These are phyloP conservation scores for Phytophthora pisi DNA, from an alignment of 352 stramenopile species.

Conservation along the genomic window DNA sequence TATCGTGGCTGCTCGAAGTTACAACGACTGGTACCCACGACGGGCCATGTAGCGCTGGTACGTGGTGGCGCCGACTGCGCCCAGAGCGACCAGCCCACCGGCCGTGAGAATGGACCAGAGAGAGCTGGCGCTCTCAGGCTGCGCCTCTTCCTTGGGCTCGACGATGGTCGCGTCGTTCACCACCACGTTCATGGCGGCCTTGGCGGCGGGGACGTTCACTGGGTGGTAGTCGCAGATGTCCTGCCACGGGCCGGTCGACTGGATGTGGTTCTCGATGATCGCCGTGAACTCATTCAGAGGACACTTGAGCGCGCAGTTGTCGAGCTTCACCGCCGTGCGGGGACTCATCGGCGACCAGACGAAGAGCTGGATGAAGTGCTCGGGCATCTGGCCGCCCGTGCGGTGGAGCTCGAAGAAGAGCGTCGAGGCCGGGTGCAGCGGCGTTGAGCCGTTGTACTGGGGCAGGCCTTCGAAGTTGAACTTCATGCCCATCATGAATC, in stretches of 20 bases:
- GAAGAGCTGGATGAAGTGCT: conserved; percentile 69
- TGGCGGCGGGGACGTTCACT: conserved; percentile 36
- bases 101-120: conserved; percentile 49
- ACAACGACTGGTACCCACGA: conserved; percentile 51
- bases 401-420: conserved; percentile 80
- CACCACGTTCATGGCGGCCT: conserved; percentile 30
- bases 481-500: conserved; percentile 81
- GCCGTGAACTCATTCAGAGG: conserved; percentile 59
- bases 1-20: conserved; percentile 7
- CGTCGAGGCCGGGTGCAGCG: conserved; percentile 70
- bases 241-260: conserved; percentile 68
- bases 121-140: conserved; percentile 2
- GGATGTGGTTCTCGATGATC: conserved; percentile 62
- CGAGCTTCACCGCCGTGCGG: conserved; percentile 61
- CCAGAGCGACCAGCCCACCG: conserved; percentile 44
- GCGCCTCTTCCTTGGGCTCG: conserved; percentile 19
- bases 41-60: conserved; percentile 55
- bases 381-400: conserved; percentile 4
- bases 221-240: conserved; percentile 78
- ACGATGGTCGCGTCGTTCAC: conserved; percentile 34
- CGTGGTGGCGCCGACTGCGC: conserved; percentile 41
- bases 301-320: conserved; percentile 63
- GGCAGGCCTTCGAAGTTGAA: conserved; percentile 73
- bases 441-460: conserved; percentile 70
- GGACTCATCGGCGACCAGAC: conserved; percentile 70